Conservation (phyloP, 2,329 filamentous ascomycete genomes). For the Sporothrix schenckii region DNA sequence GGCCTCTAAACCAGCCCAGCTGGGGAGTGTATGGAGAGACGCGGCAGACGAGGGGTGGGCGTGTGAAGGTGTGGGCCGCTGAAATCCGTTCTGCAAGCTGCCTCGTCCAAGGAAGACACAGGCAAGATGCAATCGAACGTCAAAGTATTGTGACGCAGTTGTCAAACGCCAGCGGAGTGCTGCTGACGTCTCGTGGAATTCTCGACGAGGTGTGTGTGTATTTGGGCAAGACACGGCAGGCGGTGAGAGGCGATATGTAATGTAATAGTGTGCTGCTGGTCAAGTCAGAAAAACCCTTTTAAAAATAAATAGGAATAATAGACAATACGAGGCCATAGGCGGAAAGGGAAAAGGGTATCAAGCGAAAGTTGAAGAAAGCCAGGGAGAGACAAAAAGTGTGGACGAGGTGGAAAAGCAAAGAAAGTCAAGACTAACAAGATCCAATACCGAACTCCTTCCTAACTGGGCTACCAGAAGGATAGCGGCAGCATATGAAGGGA, state of each 20-base stretch:
- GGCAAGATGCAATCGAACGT: neutral
- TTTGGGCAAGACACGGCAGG: conserved; percentile 15
- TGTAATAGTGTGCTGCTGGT: neutral
- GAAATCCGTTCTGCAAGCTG: conserved; percentile 8
- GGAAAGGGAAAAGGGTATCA: neutral
- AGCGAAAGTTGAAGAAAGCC: conserved; percentile 13
- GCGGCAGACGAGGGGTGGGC: neutral
- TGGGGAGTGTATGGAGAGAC: neutral
- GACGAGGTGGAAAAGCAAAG: conserved; percentile 15
- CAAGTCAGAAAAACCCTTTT: conserved; percentile 1
- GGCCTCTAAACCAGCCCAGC: conserved; percentile 20
- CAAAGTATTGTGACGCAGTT: conserved; percentile 1
- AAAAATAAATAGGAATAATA: neutral
- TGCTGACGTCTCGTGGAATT: conserved; percentile 21
- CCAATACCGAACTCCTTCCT: conserved; percentile 9
- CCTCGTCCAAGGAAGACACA: conserved; percentile 5
- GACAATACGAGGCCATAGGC: neutral
- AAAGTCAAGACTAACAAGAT: conserved; percentile 21
- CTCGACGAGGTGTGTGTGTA: neutral
- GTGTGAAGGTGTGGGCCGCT: neutral
- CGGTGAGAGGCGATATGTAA: conserved; percentile 16
- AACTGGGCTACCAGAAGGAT: conserved; percentile 17
- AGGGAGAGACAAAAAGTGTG: neutral
- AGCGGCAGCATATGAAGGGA: conserved; percentile 23
- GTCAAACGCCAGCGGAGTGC: conserved; percentile 15